phyloP scores from a whole-genome alignment of 2,329 filamentous ascomycete species.

The Fusarium abutilonis region DNA sequence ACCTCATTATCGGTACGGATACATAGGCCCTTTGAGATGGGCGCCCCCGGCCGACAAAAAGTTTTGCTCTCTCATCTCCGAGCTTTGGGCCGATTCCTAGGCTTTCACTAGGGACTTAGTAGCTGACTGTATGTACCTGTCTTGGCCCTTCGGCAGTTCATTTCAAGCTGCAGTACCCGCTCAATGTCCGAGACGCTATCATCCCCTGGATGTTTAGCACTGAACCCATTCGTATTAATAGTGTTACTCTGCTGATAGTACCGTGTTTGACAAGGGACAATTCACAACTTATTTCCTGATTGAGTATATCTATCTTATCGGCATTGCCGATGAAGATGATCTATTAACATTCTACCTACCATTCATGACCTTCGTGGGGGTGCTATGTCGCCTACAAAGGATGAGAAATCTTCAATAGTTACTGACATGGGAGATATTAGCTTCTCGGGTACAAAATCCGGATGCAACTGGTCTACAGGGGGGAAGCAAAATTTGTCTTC shows the following conservation, averaged over 20 bases:
- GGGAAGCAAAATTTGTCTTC: conserved; percentile 10
- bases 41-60: conserved; percentile 27
- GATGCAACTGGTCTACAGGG: background rate
- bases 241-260: conserved; percentile 30
- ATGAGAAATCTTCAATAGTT: no score
- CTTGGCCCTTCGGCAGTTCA: conserved; percentile 25
- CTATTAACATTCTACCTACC: background rate
- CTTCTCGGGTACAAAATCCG: conserved; percentile 15
- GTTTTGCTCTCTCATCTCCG: conserved; percentile 14
- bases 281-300: conserved; percentile 19
- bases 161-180: conserved; percentile 7
- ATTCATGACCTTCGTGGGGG: no score
- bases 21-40: conserved; percentile 9
- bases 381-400: no score
- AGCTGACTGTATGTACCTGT: background rate
- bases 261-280: conserved; percentile 22
- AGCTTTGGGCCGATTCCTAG: conserved; percentile 9
- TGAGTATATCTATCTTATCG: conserved; percentile 16
- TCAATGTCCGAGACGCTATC: conserved; percentile 29
- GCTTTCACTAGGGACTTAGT: conserved; percentile 7
- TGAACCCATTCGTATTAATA: conserved; percentile 16
- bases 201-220: conserved; percentile 10
- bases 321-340: conserved; percentile 16
- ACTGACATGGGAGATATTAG: background rate
- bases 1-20: conserved; percentile 10